Percentiles rank a stretch among this genome's conserved stretches.
Evolutionary conservation across 352 stramenopile species (phyloP).

Genomic region (Phytophthora foliorum): DNA sequence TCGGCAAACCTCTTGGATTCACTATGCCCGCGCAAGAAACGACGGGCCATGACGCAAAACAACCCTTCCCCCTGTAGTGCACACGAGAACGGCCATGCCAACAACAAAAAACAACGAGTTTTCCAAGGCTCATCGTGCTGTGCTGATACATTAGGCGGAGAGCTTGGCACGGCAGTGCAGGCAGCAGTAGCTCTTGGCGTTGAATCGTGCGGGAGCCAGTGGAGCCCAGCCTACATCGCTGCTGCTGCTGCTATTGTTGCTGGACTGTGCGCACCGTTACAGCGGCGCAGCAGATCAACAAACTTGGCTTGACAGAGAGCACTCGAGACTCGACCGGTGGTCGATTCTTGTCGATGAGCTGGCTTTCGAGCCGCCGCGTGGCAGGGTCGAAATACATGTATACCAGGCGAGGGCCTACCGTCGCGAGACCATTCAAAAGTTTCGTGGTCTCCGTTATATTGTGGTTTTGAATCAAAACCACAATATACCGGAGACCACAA

Average conservation of each 20-base stretch:
- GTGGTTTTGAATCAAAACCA: no score
- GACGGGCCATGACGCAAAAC: background rate
- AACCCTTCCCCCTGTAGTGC: background rate
- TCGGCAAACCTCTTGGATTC: slow-evolving; percentile 39
- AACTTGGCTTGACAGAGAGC: background rate
- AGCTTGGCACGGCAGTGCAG: background rate
- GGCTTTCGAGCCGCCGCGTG: background rate
- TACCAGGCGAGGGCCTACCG: no score
- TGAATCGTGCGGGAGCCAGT: slow-evolving; percentile 1
- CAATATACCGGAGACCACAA: background rate
- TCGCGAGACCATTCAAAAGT: no score
- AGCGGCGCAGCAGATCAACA: background rate
- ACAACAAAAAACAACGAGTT: background rate
- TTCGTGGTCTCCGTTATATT: no score
- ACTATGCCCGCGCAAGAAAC: slow-evolving; percentile 31
- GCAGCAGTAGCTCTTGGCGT: background rate
- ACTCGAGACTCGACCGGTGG: background rate
- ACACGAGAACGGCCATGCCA: slow-evolving; percentile 13
- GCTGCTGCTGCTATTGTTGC: background rate
- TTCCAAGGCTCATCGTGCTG: background rate
- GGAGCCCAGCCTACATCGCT: background rate
- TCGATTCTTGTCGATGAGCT: background rate
- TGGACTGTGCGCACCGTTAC: background rate
- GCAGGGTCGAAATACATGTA: no score
- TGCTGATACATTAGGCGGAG: background rate